Base-by-base conservation (phyloP, 2,329 filamentous ascomycete species). In the Atkinsonella texensis region DNA sequence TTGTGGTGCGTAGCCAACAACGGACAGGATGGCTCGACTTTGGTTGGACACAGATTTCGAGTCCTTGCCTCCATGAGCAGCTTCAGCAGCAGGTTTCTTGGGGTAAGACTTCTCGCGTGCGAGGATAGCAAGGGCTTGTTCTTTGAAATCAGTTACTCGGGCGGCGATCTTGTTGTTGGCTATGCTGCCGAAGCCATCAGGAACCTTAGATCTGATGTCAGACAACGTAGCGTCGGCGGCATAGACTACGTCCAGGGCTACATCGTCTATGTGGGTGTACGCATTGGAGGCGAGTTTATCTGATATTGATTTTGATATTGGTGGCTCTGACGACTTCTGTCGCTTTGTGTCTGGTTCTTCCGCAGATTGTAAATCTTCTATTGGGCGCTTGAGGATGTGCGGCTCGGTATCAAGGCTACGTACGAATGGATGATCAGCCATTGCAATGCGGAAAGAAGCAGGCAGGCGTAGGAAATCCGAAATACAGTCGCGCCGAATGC, bases 1-100 rank as follows among this genome's bases (percentile, higher is more conserved):
- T 45, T 82, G 81, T 1, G 84, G 81, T 41, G 85, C 85, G 58
- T 83, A 85, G 51, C 87, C 89, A 58, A 83, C 84, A 1, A 95
- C 72, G 1, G 87, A 91, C 53, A 96, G 72, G 6, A 91, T 83
- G 15, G 81, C 52, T 51, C 67, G 77, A 67, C 57, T 77, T 65
- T 57, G 72, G 62, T 65, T 58, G 18, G 71, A 63, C 23, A 67
- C 65, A 3, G 66, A 63, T 17, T 68, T 65, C 31, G 67, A 56
- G 46, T 68, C 66, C 41, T 69, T 71, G 48, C 71, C 68, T 31
- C 67, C 62, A 48, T 69, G 70, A 42, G 71, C 63, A n/a, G 64
- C 56, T 11, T 70, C 66, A 10, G 68, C 59, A 10, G 50, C 31
- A 38, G 67, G 63, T 12, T 62, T 59, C 38, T 65, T 62, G 55